Evolutionary conservation across 2,329 filamentous ascomycete species (phyloP), one percentile per base, ranked within the genome.

Genomic region (Penicillium sp.): DNA sequence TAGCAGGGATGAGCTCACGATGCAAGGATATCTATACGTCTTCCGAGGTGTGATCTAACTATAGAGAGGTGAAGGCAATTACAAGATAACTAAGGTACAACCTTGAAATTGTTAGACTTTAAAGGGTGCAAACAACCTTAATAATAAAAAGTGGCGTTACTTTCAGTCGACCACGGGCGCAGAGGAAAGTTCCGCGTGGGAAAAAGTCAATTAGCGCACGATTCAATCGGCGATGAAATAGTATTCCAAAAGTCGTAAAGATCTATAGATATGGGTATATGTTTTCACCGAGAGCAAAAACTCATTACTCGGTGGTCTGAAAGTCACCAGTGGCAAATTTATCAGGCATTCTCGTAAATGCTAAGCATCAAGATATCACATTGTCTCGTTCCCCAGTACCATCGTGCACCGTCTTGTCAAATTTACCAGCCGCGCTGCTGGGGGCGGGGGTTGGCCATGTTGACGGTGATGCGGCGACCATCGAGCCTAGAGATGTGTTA

Each of bases 381-480:
- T 48, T 52, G 47, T 40, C 45, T 52, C 49, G 43, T 24, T 47
- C 38, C 38, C 36, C 49, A 52, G 47, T 48, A 49, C 44, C 44
- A 31, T 52, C 50, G 38, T 38, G 29, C 38, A 52, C 44, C 40
- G 42, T 52, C 48, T 24, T 40, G 22, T 34, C 36, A 42, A 29
- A 13, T 52, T 42, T 52, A 52, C 50, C 50, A 52, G 49, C 21
- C 42, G 27, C 24, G 47, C 29, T 39, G 39, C 13, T 29, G 21
- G 32, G 50, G 49, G 42, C 54, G 54, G n/a, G 54, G 49, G 43
- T 56, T 56, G 44, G 56, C 56, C 43, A 54, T 31, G 53, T 58
- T 56, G 31, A 59, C 57, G 6, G 48, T 48, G 48, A 59, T 52
- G 34, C 29, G 47, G 39, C 57, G 57, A 14, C 57, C 57, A 47